Evolutionary conservation across 257 asterid species (phyloP).

Genomic region (Petunia axillaris): DNA sequence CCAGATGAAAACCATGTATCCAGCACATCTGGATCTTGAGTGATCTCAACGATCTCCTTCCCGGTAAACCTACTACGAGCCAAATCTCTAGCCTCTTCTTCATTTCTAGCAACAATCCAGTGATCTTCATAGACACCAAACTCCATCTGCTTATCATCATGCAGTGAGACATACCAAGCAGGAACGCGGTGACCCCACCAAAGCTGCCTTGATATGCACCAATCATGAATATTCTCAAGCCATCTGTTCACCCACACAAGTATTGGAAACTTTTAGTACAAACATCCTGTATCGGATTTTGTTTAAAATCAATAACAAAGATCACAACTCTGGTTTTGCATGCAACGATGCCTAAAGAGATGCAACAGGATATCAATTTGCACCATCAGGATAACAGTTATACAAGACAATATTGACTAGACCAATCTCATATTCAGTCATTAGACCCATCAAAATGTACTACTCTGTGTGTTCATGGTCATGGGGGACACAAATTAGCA

Average conservation of each 20-base stretch:
- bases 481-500: background rate
- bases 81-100: conserved; percentile 67
- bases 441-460: background rate
- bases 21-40: conserved; percentile 90
- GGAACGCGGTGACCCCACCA: conserved; percentile 99
- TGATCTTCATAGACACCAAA: conserved; percentile 62
- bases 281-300: background rate
- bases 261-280: background rate
- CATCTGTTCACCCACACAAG: conserved; percentile 57
- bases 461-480: background rate
- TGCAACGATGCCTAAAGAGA: background rate
- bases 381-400: background rate
- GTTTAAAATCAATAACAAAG: background rate
- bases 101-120: conserved; percentile 88
- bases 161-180: conserved; percentile 84
- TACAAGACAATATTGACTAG: background rate
- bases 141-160: conserved; percentile 72
- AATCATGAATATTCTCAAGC: conserved; percentile 96
- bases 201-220: conserved; percentile 98
- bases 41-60: conserved; percentile 58
- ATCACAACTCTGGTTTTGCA: conserved; percentile 18
- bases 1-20: conserved; percentile 99
- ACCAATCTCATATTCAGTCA: background rate
- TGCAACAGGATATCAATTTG: background rate
- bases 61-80: conserved; percentile 62